A percentile compares a stretch with the other conserved stretches of the same genome.
Evolutionary conservation across 169 alveolate species (phyloP).

Genomic region (Fabrea salina): DNA sequence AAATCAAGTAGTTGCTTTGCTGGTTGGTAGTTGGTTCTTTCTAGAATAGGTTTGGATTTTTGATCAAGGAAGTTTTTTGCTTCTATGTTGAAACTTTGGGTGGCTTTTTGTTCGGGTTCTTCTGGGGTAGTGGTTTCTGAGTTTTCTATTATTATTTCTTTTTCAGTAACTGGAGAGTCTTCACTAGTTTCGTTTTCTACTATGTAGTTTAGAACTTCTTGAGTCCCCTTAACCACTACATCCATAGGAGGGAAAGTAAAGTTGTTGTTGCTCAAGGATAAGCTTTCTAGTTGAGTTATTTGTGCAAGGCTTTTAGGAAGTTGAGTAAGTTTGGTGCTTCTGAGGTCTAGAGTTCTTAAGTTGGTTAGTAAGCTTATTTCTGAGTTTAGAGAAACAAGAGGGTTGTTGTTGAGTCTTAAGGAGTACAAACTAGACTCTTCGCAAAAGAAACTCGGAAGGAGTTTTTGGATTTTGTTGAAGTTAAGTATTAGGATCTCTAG

Average conservation of each 20-base stretch:
- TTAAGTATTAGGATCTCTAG: background rate
- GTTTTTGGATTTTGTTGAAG: background rate
- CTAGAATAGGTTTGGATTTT: too few species aligned
- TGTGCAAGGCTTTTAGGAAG: background rate
- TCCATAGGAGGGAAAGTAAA: slow-evolving; percentile 3
- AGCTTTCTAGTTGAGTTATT: background rate
- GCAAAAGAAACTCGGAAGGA: background rate
- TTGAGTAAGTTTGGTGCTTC: background rate
- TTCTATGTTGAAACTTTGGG: too few species aligned
- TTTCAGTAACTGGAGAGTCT: background rate
- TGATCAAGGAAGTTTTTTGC: too few species aligned
- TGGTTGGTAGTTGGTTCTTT: too few species aligned
- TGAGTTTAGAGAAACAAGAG: background rate
- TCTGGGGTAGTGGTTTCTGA: background rate
- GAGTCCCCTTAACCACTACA: background rate
- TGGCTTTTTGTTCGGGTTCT: background rate
- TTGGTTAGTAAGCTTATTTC: background rate
- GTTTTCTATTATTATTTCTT: background rate
- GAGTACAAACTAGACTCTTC: background rate
- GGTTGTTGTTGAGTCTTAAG: background rate
- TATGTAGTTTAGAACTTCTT: background rate
- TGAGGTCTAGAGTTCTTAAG: background rate
- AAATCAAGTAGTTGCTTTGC: too few species aligned
- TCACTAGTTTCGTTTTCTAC: background rate
- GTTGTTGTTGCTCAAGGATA: background rate